phyloP scores from a whole-genome alignment of 108 stramenopile genomes.

The Cyclotella kingstonii region DNA sequence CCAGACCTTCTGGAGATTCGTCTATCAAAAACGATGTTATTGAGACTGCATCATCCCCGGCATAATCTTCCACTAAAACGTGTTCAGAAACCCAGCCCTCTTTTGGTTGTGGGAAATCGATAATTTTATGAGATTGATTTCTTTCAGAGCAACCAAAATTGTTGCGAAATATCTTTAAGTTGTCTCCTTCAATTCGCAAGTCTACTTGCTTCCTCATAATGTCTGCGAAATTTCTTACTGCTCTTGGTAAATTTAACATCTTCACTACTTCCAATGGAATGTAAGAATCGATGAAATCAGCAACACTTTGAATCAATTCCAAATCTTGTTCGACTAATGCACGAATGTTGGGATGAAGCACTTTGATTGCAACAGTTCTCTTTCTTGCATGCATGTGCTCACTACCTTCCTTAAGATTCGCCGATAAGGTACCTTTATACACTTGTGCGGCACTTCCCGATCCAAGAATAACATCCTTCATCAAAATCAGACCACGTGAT shows the following conservation, averaged over 20 bases:
- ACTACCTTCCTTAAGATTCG: neutral
- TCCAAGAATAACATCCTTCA: constrained; percentile 61
- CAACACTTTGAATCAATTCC: constrained; percentile 58
- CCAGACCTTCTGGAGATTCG: constrained; percentile 48
- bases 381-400: neutral
- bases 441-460: constrained; percentile 92
- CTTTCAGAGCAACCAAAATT: constrained; percentile 65
- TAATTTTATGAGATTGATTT: constrained; percentile 6
- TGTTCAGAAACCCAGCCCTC: constrained; percentile 51
- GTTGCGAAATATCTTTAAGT: constrained; percentile 56
- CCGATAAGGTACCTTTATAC: constrained; percentile 56
- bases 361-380: constrained; percentile 76
- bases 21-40: constrained; percentile 71
- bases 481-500: constrained; percentile 50
- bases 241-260: constrained; percentile 79
- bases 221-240: constrained; percentile 64
- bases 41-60: constrained; percentile 54
- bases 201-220: constrained; percentile 76
- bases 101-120: constrained; percentile 71
- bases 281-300: constrained; percentile 53
- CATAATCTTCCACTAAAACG: constrained; percentile 75
- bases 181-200: constrained; percentile 69
- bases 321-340: constrained; percentile 67
- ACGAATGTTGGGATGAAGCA: constrained; percentile 76
- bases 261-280: constrained; percentile 55